These are phyloP conservation scores for Talaromyces sp. DNA, from an alignment of 2,329 filamentous ascomycete species.

Conservation along the genomic window DNA sequence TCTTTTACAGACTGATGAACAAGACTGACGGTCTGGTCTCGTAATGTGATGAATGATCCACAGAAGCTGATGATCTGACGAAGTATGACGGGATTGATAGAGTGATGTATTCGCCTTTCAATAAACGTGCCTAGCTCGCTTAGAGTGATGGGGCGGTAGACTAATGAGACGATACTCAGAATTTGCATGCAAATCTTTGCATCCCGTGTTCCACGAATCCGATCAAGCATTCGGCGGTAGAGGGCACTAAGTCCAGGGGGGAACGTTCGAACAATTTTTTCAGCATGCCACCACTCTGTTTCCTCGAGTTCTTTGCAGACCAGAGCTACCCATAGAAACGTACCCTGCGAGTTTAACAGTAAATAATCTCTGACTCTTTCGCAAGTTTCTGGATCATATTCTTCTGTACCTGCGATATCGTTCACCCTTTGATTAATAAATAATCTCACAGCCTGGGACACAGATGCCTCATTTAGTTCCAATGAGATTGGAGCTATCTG, in stretches of 20 bases:
- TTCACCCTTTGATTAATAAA: not conserved
- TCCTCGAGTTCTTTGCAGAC: not conserved
- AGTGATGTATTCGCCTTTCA: no score
- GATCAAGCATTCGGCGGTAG: not conserved
- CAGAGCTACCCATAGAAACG: not conserved
- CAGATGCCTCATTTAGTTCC: not conserved
- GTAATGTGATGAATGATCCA: not conserved
- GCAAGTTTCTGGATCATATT: not conserved
- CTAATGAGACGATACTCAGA: not conserved
- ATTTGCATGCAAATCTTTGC: not conserved
- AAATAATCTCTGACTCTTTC: not conserved
- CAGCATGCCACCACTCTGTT: not conserved
- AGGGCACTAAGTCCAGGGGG: not conserved
- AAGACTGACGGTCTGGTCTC: not conserved
- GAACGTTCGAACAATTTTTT: not conserved
- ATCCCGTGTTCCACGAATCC: not conserved
- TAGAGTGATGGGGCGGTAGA: not conserved
- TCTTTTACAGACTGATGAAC: not conserved
- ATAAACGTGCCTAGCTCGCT: not conserved
- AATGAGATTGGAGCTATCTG: not conserved
- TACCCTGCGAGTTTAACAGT: not conserved
- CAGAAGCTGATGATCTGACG: not conserved
- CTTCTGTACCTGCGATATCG: not conserved
- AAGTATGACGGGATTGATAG: no score
- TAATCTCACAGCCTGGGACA: not conserved